A percentile compares a stretch with the other conserved stretches of the same genome.
Evolutionary conservation across 2,329 filamentous ascomycete genomes (phyloP).

Genomic region (Trichoderma semiorbis): DNA sequence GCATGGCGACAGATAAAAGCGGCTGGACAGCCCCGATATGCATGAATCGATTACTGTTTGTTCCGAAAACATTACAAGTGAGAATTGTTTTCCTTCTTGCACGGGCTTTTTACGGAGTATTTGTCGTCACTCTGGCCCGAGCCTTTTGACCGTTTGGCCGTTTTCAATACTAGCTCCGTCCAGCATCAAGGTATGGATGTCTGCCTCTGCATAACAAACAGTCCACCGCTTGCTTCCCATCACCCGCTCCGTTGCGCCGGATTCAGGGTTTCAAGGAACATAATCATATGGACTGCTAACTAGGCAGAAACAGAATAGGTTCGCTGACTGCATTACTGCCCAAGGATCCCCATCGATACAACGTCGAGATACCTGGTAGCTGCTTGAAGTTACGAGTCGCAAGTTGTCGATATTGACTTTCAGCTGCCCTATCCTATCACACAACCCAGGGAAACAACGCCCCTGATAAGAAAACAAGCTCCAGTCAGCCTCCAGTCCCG

Average conservation of each 20-base stretch:
- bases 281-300: not conserved
- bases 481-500: not conserved
- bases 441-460: not conserved
- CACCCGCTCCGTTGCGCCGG: conserved; percentile 2
- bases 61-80: not conserved
- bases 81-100: not conserved
- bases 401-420: not conserved
- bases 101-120: not conserved
- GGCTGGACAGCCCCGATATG: not conserved
- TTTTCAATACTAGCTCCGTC: not conserved
- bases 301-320: not conserved
- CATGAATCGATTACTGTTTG: not conserved
- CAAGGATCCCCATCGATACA: not conserved
- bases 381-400: not conserved
- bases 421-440: not conserved
- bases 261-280: not conserved
- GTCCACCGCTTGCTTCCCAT: not conserved
- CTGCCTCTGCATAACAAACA: not conserved
- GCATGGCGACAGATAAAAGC: conserved; percentile 7
- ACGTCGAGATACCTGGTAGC: not conserved
- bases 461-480: not conserved
- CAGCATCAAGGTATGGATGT: not conserved
- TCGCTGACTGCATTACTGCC: conserved; percentile 12
- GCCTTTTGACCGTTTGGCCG: not conserved
- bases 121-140: not conserved